Base-by-base conservation (phyloP, 2,329 filamentous ascomycete genomes). In the Lecanoromycetidae sp. region DNA sequence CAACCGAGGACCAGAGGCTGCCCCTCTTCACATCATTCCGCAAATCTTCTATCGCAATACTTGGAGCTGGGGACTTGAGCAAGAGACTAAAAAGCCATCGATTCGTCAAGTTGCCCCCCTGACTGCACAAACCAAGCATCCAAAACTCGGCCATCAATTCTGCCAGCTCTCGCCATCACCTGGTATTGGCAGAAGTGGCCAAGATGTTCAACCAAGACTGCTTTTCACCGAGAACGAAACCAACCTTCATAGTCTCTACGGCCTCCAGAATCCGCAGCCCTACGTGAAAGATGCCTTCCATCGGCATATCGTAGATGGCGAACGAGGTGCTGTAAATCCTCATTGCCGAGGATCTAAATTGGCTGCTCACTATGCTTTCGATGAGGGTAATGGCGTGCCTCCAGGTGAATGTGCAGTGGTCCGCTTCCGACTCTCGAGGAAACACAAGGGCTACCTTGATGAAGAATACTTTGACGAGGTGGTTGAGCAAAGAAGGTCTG, bases 11-110 rank as follows among this genome's bases (percentile, higher is more conserved):
- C 84, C 87, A 5, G 86, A 95, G 44, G 79, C 86, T 12, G 90
- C 91, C 12, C 88, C 87, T 19, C 70, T 96, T 46, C 91, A 96
- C 65, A 94, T 96, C 58, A 71, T 95, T 35, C 90, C 90, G 7
- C 91, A 96, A 51, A 79, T 94, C 44, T 95, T 88, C 87, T 96
- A 95, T 71, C 80, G 90, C 54, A 96, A 96, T 64, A 95, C 88
- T 3, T 96, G 91, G 91, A 78, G 84, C 32, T 96, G 90, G 90
- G 90, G 88, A 19, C 77, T 83, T 53, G 85, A 94, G 59, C 63
- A 78, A 9, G 69, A 73, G 25, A 77, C 83, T 42, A 80, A 81
- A 62, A 94, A 93, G 66, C 91, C 90, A 0, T 78, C 72, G n/a
- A 83, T 95, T 52, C 70, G 73, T 43, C 73, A 79, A 53, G 67